These are phyloP conservation scores for Tolypocladium guangdongense DNA, from an alignment of 2,329 filamentous ascomycete species.

Conservation along the genomic window DNA sequence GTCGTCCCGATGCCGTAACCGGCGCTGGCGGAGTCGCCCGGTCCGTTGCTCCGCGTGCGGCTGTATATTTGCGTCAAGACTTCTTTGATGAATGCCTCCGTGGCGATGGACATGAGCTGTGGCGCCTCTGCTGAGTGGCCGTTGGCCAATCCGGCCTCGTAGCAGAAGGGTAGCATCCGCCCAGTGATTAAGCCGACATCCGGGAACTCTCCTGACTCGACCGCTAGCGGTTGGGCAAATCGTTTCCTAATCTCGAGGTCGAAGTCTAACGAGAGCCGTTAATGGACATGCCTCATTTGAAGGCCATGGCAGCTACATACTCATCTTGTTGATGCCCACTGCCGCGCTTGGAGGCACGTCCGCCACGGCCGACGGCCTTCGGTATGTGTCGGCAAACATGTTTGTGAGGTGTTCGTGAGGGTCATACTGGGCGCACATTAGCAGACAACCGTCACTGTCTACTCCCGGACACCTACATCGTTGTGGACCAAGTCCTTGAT, in stretches of 20 bases:
- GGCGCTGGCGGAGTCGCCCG: conserved; percentile 48
- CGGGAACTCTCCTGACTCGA: conserved; percentile 60
- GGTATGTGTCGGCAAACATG: conserved; percentile 40
- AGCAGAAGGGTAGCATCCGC: conserved; percentile 58
- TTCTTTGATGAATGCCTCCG: conserved; percentile 58
- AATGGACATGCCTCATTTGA: conserved; percentile 4
- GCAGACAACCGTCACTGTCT: not conserved
- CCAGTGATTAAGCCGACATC: conserved; percentile 52
- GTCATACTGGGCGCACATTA: conserved; percentile 33
- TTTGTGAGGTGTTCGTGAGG: conserved; percentile 42
- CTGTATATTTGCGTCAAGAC: conserved; percentile 52
- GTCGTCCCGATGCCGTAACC: conserved; percentile 54
- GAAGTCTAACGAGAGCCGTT: conserved; percentile 36
- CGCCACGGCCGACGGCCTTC: conserved; percentile 34
- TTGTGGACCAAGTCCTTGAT: conserved; percentile 55
- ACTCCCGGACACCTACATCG: conserved; percentile 32
- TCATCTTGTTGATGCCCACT: conserved; percentile 72
- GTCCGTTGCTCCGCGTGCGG: conserved; percentile 53
- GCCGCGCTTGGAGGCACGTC: conserved; percentile 55
- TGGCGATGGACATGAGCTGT: conserved; percentile 53
- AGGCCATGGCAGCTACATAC: conserved; percentile 34
- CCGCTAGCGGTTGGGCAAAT: conserved; percentile 50
- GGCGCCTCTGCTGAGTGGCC: conserved; percentile 51
- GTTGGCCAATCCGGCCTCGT: conserved; percentile 49
- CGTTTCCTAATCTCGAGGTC: conserved; percentile 58